Percentiles rank a stretch among this genome's conserved stretches.
These are phyloP conservation scores for Pseudonitzschia multistriata DNA, from an alignment of 108 stramenopile genomes.

Conservation along the genomic window DNA sequence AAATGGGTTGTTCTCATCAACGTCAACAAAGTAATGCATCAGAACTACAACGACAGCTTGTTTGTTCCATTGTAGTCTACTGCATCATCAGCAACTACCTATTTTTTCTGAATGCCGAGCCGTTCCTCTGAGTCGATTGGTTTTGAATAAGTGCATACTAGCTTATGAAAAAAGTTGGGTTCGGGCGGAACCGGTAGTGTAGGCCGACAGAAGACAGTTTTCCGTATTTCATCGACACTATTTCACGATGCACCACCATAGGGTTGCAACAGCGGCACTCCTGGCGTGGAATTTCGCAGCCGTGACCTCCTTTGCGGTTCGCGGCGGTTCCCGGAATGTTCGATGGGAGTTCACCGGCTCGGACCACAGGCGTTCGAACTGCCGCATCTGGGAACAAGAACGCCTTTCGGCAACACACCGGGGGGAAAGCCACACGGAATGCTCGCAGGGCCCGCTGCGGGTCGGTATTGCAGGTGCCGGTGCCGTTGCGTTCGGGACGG, in stretches of 20 bases:
- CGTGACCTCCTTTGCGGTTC: neutral
- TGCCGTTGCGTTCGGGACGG: conserved; percentile 58
- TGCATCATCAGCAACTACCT: too few species aligned
- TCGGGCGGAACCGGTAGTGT: too few species aligned
- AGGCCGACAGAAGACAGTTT: too few species aligned
- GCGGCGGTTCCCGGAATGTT: neutral
- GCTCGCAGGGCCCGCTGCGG: neutral
- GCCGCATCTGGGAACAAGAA: neutral
- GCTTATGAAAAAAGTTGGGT: too few species aligned
- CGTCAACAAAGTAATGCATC: neutral
- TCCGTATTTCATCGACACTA: too few species aligned
- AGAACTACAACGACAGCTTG: neutral
- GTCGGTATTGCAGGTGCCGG: conserved; percentile 64
- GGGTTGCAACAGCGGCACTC: neutral
- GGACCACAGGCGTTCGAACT: neutral
- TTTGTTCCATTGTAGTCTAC: neutral
- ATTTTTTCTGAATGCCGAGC: too few species aligned
- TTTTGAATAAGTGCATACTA: too few species aligned
- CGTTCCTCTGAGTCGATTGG: too few species aligned
- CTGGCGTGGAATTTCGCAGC: neutral
- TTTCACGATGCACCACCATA: too few species aligned
- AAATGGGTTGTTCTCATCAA: neutral
- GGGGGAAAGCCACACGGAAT: neutral
- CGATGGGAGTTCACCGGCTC: neutral
- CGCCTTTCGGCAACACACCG: neutral